Base-by-base conservation (phyloP, 495 filamentous ascomycete species). In the Hapsidospora chrysogenum region DNA sequence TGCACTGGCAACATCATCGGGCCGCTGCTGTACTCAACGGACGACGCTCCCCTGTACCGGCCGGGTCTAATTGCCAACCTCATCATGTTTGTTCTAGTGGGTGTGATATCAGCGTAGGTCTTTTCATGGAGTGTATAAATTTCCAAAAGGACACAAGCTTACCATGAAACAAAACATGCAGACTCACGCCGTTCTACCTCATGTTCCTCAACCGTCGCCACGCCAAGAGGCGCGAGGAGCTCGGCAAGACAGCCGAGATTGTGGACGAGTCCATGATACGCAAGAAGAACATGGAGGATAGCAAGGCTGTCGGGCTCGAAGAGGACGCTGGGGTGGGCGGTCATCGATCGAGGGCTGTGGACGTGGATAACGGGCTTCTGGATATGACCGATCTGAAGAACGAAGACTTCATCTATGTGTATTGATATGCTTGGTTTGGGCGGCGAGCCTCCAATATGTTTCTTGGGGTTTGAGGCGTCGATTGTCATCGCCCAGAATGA, bases 1-100 rank as follows among this genome's bases (percentile, higher is more conserved):
- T 75, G 66, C 41, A 64, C 65, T 11, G 74, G 74, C 19, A 77
- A 63, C n/a, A 53, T 74, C 15, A 61, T 74, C 32, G 68, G 70
- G 0, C 72, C 74, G 1, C 66, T 71, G 37, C 54, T 79, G 1
- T 79, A 68, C 35, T 68, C 64, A n/a, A 68, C 64, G 3, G 59
- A 60, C 8, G 66, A 79, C 28, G 68, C 68, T 1, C 73, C 74
- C 1, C 49, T 65, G 3, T 77, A 79, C 38, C 56, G 54, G 15
- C 51, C 64, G 9, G 74, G 73, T 5, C 59, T 79, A 8, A 56
- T 63, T 18, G 61, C 70, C 2, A 69, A 70, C 22, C 30, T 63
- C 19, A 40, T 57, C 39, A 56, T 63, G 50, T 60, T 58, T 27
- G 45, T 53, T 1, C 40, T 43, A 2, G n/a, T n/a, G n/a, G n/a